Conservation (phyloP, 768 basidiomycete species). For the Glaciozyma martinii region DNA sequence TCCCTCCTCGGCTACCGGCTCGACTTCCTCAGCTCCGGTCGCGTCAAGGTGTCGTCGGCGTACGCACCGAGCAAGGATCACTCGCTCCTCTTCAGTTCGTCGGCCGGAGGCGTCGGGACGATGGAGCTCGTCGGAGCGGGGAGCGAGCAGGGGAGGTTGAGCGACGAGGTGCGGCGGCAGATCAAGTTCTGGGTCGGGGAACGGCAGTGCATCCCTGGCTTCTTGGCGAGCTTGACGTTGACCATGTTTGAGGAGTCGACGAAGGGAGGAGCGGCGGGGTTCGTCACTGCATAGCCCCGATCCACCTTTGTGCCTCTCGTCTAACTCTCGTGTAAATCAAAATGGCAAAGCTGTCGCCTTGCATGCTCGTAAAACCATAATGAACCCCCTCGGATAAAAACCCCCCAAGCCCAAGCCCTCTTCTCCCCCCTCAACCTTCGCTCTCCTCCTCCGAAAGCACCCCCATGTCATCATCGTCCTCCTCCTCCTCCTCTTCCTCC, state of each 20-base stretch:
- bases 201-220: slow-evolving; percentile 28
- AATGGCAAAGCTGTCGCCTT: no score
- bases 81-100: slow-evolving; percentile 62
- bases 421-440: no score
- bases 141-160: slow-evolving; percentile 47
- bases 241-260: neutral
- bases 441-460: no score
- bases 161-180: slow-evolving; percentile 55
- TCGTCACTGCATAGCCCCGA: no score
- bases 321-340: no score
- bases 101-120: slow-evolving; percentile 25
- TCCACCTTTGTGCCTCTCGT: no score
- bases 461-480: slow-evolving; percentile 9
- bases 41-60: slow-evolving; percentile 79
- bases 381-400: no score
- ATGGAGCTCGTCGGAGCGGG: slow-evolving; percentile 29
- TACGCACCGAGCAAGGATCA: slow-evolving; percentile 51
- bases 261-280: no score
- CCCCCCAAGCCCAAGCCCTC: no score
- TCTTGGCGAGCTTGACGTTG: slow-evolving; percentile 32
- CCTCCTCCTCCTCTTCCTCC: neutral
- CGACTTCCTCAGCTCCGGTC: slow-evolving; percentile 81
- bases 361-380: no score
- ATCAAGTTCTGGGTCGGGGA: slow-evolving; percentile 47
- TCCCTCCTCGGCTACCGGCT: slow-evolving; percentile 85